These are phyloP conservation scores for Inga leiocalycina DNA, from an alignment of 306 rosid species.

Conservation along the genomic window DNA sequence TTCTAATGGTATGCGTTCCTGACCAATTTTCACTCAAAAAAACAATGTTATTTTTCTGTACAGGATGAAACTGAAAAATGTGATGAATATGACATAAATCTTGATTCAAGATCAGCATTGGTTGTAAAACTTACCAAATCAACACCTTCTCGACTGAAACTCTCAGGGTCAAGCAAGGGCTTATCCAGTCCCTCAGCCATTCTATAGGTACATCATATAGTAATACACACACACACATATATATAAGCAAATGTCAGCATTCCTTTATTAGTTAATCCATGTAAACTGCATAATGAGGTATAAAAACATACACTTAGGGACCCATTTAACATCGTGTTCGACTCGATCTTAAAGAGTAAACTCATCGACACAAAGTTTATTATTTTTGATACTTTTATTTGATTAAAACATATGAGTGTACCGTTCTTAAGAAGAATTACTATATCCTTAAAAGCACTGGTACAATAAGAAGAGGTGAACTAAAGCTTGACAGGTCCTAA, in stretches of 20 bases:
- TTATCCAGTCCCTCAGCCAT: constrained; percentile 77
- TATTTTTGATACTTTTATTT: neutral
- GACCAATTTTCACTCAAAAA: constrained; percentile 4
- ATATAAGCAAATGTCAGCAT: neutral
- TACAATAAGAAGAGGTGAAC: neutral
- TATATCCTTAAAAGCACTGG: neutral
- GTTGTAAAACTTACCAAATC: constrained; percentile 64
- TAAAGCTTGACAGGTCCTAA: neutral
- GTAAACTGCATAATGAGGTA: neutral
- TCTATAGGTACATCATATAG: constrained; percentile 36
- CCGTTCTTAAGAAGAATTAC: neutral
- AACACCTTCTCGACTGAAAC: constrained; percentile 71
- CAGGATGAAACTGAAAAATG: constrained; percentile 34
- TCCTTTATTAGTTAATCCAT: neutral
- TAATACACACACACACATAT: neutral
- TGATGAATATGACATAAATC: neutral
- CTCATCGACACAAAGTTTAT: neutral
- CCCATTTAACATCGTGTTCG: neutral
- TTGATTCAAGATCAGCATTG: neutral
- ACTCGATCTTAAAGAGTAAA: neutral
- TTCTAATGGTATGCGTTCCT: constrained; percentile 79
- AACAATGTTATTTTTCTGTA: constrained; percentile 14
- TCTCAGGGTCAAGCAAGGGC: constrained; percentile 77
- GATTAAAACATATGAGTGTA: neutral
- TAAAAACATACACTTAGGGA: neutral